Base-by-base conservation (phyloP, 2,329 filamentous ascomycete species). In the Thielaviopsis euricoi region DNA sequence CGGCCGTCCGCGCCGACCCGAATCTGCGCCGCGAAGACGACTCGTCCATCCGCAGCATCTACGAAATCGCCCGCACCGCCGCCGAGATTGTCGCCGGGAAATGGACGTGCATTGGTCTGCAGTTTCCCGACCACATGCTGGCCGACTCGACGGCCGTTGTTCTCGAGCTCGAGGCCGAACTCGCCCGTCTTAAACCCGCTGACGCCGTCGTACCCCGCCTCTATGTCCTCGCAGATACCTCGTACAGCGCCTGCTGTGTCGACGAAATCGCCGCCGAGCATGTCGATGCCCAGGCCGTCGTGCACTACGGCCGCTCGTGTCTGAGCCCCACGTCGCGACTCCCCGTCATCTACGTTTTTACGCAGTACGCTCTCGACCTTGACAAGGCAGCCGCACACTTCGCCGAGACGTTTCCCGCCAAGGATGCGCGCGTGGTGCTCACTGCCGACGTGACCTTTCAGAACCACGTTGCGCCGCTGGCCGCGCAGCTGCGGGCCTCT, bases 251-350 rank as follows among this genome's bases (percentile, higher is more conserved):
- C 0, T 98, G 93, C 71, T 98, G 93, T 66, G 90, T 97, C 19
- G 93, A 98, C 66, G 93, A 98, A 72, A 85, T 97, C 48, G 93
- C 93, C 0, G 93, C 93, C 2, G 90, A 98, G 69, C 93, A 98
- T 68, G 86, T 89, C 17, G 79, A 89, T 65, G 90, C 93, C 6
- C 86, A 97, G 61, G 87, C 89, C 0, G 87, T 97, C 1, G 85
- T 98, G 15, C 93, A 98, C 68, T 98, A 97, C 65, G 93, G 93
- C 2, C 79, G 93, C 56, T 86, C 91, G 0, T 98, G 93, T 67
- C 76, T 98, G 23, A 96, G 89, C 7, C 91, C 91, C 0, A 95
- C 91, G 0, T 86, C 87, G 12, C 77, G 89, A 58, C 72, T 97
- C 56, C 89, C 91, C 0, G 90, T 95, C 22, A 81, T 96, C 54